Conservation (phyloP, 2,329 filamentous ascomycete species). For the Beauveria sp. region DNA sequence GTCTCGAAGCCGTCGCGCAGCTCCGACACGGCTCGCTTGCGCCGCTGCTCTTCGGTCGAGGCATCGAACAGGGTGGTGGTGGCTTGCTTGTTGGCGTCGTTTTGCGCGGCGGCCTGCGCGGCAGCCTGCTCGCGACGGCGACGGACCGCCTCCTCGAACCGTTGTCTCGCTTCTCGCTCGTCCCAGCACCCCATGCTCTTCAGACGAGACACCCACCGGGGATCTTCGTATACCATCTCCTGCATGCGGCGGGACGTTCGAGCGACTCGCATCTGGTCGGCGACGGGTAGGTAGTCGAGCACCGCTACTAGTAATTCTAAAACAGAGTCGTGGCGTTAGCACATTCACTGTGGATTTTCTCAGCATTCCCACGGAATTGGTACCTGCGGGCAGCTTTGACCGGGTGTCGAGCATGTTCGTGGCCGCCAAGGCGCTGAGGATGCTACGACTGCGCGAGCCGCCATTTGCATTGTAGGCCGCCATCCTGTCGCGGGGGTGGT, state of each 20-base stretch:
- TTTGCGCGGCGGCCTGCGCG: conserved; percentile 15
- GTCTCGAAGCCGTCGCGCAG: conserved; percentile 70
- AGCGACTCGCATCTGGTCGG: conserved; percentile 80
- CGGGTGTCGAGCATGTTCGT: conserved; percentile 74
- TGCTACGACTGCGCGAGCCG: conserved; percentile 37
- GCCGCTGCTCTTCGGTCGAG: conserved; percentile 55
- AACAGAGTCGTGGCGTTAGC: neutral
- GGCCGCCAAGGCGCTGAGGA: conserved; percentile 70
- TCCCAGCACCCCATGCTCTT: conserved; percentile 89
- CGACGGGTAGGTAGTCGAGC: conserved; percentile 78
- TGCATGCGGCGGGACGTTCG: conserved; percentile 77
- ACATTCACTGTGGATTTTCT: no score
- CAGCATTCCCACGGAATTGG: conserved; percentile 14
- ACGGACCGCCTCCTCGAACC: conserved; percentile 66
- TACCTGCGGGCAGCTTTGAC: conserved; percentile 75
- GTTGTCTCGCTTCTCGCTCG: conserved; percentile 72
- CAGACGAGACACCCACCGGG: conserved; percentile 82
- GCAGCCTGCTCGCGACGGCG: conserved; percentile 48
- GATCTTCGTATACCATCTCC: conserved; percentile 99
- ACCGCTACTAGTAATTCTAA: conserved; percentile 81
- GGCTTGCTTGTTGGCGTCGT: conserved; percentile 18
- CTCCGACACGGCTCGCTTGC: conserved; percentile 29
- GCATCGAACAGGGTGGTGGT: conserved; percentile 66
- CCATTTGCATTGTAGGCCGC: conserved; percentile 35
- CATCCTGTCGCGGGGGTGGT: conserved; percentile 24